These are phyloP conservation scores for Berkeleyomyces basicola DNA, from an alignment of 2,329 filamentous ascomycete species.

Conservation along the genomic window DNA sequence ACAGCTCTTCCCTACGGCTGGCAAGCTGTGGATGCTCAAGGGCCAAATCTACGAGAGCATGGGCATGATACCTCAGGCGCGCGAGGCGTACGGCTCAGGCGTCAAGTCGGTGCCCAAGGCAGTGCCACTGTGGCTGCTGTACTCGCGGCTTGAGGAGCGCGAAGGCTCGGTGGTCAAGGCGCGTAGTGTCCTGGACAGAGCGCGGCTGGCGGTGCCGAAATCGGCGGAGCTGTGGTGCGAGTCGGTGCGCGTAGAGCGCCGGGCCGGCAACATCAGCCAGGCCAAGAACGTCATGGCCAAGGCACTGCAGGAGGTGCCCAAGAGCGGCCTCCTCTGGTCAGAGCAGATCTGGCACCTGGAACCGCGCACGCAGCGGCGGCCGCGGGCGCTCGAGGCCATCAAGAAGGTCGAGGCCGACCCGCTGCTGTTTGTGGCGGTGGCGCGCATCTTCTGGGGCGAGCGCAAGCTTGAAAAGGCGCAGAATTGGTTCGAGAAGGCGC, in stretches of 20 bases:
- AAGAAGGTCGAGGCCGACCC: conserved; percentile 93
- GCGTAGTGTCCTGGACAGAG: conserved; percentile 81
- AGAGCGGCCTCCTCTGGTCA: conserved; percentile 74
- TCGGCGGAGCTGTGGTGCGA: conserved; percentile 78
- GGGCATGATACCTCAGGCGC: conserved; percentile 63
- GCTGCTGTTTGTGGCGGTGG: conserved; percentile 75
- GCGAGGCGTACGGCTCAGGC: conserved; percentile 77
- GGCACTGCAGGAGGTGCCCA: conserved; percentile 79
- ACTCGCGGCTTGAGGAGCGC: conserved; percentile 73
- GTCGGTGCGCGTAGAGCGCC: conserved; percentile 80
- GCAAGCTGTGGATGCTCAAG: conserved; percentile 97
- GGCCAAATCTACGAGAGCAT: conserved; percentile 89
- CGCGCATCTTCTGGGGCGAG: conserved; percentile 91
- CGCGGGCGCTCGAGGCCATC: conserved; percentile 81
- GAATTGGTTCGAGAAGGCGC: conserved; percentile 94
- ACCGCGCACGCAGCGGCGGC: conserved; percentile 77
- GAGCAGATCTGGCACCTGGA: conserved; percentile 96
- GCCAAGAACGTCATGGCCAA: conserved; percentile 87
- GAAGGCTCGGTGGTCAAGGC: conserved; percentile 76
- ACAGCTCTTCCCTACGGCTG: conserved; percentile 65
- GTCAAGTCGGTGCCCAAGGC: conserved; percentile 75
- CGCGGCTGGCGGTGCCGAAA: conserved; percentile 73
- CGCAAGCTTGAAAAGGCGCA: conserved; percentile 83
- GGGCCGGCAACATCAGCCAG: conserved; percentile 66
- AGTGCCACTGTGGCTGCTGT: conserved; percentile 77